Percentiles rank a stretch among this genome's conserved stretches.
Evolutionary conservation across 2,329 filamentous ascomycete species (phyloP).

Genomic region (Seiridium unicorne): DNA sequence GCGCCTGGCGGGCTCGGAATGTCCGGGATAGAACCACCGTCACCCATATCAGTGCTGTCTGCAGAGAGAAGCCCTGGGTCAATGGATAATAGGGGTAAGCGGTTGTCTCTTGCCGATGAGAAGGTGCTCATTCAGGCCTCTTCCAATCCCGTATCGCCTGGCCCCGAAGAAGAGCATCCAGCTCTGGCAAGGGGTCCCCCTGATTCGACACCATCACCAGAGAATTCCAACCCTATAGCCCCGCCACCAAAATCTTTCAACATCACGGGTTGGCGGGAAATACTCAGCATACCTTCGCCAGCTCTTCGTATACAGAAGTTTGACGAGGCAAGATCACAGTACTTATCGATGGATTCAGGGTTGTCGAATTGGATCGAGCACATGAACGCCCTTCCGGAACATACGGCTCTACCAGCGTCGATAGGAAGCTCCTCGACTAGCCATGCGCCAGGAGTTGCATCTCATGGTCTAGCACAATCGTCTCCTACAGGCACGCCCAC

Average conservation of each 20-base stretch:
- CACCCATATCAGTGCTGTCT: constrained; percentile 39
- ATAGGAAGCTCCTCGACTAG: not conserved
- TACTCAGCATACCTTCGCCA: constrained; percentile 65
- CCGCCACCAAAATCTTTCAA: constrained; percentile 24
- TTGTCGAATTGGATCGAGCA: constrained; percentile 57
- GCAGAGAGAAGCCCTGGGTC: constrained; percentile 24
- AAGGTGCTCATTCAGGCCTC: constrained; percentile 35
- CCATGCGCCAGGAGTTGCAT: not conserved
- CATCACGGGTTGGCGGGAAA: constrained; percentile 69
- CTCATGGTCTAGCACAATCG: constrained; percentile 6
- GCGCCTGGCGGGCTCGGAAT: constrained; percentile 23
- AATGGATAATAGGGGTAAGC: constrained; percentile 17
- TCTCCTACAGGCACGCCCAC: constrained; percentile 1
- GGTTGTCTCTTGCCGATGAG: constrained; percentile 43
- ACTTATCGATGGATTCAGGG: constrained; percentile 72
- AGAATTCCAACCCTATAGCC: constrained; percentile 14
- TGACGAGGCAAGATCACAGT: constrained; percentile 68
- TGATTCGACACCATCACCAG: constrained; percentile 12
- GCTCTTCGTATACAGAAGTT: constrained; percentile 72
- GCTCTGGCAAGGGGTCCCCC: constrained; percentile 15
- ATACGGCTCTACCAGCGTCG: constrained; percentile 28
- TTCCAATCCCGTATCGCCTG: constrained; percentile 32
- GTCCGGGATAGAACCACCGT: constrained; percentile 36
- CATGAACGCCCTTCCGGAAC: constrained; percentile 47
- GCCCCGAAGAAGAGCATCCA: constrained; percentile 38